Evolutionary conservation across 345 rosid species (phyloP).

Genomic region (Moricandia moricandioides): DNA sequence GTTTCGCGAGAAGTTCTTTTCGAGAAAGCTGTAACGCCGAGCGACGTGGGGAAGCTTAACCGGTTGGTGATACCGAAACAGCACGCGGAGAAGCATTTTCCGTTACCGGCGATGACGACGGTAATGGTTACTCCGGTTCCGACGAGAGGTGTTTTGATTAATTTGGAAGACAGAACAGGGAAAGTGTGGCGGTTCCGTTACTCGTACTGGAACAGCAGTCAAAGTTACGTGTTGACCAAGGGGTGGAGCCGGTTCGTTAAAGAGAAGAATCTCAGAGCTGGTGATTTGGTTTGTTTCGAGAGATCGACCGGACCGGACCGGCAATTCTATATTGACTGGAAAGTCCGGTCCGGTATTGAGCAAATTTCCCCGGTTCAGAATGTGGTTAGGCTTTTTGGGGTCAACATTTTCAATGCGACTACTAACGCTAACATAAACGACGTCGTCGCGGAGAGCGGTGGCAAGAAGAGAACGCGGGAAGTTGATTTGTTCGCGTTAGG

Average conservation of each 20-base stretch:
- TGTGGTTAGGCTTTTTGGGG: slow-evolving; percentile 42
- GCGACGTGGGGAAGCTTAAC: slow-evolving; percentile 95
- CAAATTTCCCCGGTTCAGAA: slow-evolving; percentile 22
- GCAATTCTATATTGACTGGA: slow-evolving; percentile 65
- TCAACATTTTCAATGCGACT: slow-evolving; percentile 61
- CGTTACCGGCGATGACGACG: slow-evolving; percentile 39
- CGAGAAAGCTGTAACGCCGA: slow-evolving; percentile 86
- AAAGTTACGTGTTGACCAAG: slow-evolving; percentile 85
- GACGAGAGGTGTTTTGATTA: slow-evolving; percentile 63
- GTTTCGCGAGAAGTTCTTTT: slow-evolving; percentile 63
- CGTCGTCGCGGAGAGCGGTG: slow-evolving; percentile 35
- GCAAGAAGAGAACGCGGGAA: slow-evolving; percentile 58
- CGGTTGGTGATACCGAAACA: slow-evolving; percentile 93
- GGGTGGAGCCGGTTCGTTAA: slow-evolving; percentile 97
- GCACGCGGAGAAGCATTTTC: slow-evolving; percentile 83
- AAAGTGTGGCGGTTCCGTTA: slow-evolving; percentile 96
- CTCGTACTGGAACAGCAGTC: slow-evolving; percentile 98
- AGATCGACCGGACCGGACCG: slow-evolving; percentile 72
- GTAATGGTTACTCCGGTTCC: background rate
- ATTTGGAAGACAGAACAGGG: slow-evolving; percentile 68
- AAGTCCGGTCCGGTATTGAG: slow-evolving; percentile 35
- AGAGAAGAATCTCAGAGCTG: slow-evolving; percentile 77
- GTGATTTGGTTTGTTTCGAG: slow-evolving; percentile 77
- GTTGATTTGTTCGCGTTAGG: slow-evolving; percentile 52
- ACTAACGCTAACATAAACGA: slow-evolving; percentile 49